Percentiles rank a stretch among this genome's conserved stretches.
These are phyloP conservation scores for Metschnikowia lunata DNA, from an alignment of 805 yeast genomes.

Conservation along the genomic window DNA sequence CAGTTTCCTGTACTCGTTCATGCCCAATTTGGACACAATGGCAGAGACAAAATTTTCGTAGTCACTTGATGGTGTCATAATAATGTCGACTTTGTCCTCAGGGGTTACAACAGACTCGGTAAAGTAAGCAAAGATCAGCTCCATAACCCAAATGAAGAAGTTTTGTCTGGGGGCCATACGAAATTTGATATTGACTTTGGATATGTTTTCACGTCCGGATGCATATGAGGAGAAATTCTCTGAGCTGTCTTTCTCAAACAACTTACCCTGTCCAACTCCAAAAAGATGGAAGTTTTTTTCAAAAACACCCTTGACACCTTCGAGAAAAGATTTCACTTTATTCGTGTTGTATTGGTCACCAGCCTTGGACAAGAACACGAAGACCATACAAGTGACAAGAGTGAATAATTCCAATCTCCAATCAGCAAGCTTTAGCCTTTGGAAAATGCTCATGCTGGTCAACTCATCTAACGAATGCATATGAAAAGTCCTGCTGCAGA, in stretches of 20 bases:
- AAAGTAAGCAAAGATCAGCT: slow-evolving; percentile 54
- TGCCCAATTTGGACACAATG: slow-evolving; percentile 75
- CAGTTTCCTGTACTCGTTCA: slow-evolving; percentile 71
- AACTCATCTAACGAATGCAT: slow-evolving; percentile 49
- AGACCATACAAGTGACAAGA: slow-evolving; percentile 44
- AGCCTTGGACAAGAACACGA: slow-evolving; percentile 46
- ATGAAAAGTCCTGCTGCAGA: slow-evolving; percentile 15
- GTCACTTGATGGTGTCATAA: slow-evolving; percentile 50
- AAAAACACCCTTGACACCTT: slow-evolving; percentile 48
- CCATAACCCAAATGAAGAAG: slow-evolving; percentile 61
- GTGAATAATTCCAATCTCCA: slow-evolving; percentile 74
- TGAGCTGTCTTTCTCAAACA: slow-evolving; percentile 58
- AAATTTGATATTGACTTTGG: slow-evolving; percentile 56
- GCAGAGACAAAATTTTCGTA: slow-evolving; percentile 76
- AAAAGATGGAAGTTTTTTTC: slow-evolving; percentile 72
- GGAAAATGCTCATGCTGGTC: slow-evolving; percentile 49
- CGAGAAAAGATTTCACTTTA: slow-evolving; percentile 51
- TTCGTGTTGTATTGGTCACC: slow-evolving; percentile 60
- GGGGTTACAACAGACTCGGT: slow-evolving; percentile 52
- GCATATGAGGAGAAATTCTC: slow-evolving; percentile 71
- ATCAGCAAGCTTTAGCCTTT: slow-evolving; percentile 58
- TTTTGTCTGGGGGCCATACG: slow-evolving; percentile 78
- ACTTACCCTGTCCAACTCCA: slow-evolving; percentile 48
- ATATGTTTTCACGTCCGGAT: slow-evolving; percentile 80
- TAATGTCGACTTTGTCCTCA: slow-evolving; percentile 57